These are phyloP conservation scores for Cadophora gregata DNA, from an alignment of 2,329 filamentous ascomycete genomes.

Conservation along the genomic window DNA sequence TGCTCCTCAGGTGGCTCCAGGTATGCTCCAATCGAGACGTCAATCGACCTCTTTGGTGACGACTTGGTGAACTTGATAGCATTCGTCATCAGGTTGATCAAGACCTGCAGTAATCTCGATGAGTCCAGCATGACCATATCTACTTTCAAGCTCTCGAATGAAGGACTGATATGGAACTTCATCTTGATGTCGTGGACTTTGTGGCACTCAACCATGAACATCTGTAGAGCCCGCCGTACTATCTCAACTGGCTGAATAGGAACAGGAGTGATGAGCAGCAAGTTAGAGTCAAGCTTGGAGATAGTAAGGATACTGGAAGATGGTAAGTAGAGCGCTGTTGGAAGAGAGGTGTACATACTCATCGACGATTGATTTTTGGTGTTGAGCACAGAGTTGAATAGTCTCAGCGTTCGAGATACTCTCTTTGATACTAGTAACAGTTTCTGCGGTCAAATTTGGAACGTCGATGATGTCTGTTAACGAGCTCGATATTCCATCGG, in stretches of 20 bases:
- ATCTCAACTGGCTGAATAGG: slow-evolving; percentile 52
- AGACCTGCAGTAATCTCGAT: slow-evolving; percentile 75
- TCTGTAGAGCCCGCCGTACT: slow-evolving; percentile 71
- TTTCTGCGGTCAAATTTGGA: not conserved
- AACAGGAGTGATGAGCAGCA: slow-evolving; percentile 73
- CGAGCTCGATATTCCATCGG: slow-evolving; percentile 54
- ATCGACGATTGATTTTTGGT: slow-evolving; percentile 78
- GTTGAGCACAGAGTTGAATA: slow-evolving; percentile 76
- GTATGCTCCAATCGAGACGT: slow-evolving; percentile 44
- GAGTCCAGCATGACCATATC: slow-evolving; percentile 74
- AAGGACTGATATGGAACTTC: slow-evolving; percentile 65
- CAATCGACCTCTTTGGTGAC: slow-evolving; percentile 61
- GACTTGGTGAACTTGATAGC: slow-evolving; percentile 81
- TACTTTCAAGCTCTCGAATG: slow-evolving; percentile 61
- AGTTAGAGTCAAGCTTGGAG: slow-evolving; percentile 76
- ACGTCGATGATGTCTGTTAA: slow-evolving; percentile 18
- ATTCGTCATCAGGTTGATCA: slow-evolving; percentile 82
- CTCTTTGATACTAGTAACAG: slow-evolving; percentile 55
- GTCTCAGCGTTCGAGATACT: slow-evolving; percentile 79
- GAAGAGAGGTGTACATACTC: slow-evolving; percentile 47
- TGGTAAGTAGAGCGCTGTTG: not conserved
- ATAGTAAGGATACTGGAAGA: slow-evolving; percentile 63
- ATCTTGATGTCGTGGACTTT: slow-evolving; percentile 72
- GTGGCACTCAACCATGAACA: slow-evolving; percentile 75
- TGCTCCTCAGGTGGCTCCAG: slow-evolving; percentile 4